phyloP scores from a whole-genome alignment of 352 stramenopile genomes.

The Phytophthora multivora region DNA sequence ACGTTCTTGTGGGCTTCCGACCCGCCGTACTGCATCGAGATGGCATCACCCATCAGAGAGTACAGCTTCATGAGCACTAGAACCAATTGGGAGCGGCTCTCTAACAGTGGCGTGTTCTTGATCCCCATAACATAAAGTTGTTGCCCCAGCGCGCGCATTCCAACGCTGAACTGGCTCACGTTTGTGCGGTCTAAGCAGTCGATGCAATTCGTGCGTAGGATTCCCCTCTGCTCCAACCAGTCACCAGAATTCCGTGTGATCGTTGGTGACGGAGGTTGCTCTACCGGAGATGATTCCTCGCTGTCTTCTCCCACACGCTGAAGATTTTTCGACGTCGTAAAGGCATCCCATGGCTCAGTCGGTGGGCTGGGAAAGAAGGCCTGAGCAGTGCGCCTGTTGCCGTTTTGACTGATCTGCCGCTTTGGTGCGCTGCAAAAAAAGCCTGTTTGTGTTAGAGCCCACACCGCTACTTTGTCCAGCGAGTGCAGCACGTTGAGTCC shows the following conservation, averaged over 20 bases:
- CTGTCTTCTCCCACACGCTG: slow-evolving; percentile 19
- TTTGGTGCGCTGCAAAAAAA: slow-evolving; percentile 97
- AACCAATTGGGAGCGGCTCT: slow-evolving; percentile 93
- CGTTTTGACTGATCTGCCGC: slow-evolving; percentile 66
- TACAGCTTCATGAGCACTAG: slow-evolving; percentile 98
- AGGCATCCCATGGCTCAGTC: slow-evolving; percentile 32
- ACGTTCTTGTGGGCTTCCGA: slow-evolving; percentile 99
- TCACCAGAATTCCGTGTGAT: slow-evolving; percentile 84
- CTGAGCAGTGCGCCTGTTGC: slow-evolving; percentile 61
- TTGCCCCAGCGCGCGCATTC: slow-evolving; percentile 92
- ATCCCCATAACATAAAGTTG: slow-evolving; percentile 98
- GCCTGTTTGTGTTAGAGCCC: slow-evolving; percentile 96
- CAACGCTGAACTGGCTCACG: slow-evolving; percentile 87
- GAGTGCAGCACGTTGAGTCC: slow-evolving; percentile 93
- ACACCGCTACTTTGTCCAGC: slow-evolving; percentile 95
- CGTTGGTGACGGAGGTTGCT: slow-evolving; percentile 55
- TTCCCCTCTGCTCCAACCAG: slow-evolving; percentile 96
- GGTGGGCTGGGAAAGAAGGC: slow-evolving; percentile 37
- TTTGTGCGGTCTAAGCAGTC: slow-evolving; percentile 92
- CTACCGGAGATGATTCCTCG: slow-evolving; percentile 10
- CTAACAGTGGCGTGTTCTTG: slow-evolving; percentile 81
- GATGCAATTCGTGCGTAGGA: slow-evolving; percentile 99
- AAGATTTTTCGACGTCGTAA: slow-evolving; percentile 16
- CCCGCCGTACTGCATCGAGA: slow-evolving; percentile 99
- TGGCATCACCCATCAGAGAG: slow-evolving; percentile 97